Base-by-base conservation (phyloP, 371 early-diverging fungal species). In the Fennellomyces sp. region DNA sequence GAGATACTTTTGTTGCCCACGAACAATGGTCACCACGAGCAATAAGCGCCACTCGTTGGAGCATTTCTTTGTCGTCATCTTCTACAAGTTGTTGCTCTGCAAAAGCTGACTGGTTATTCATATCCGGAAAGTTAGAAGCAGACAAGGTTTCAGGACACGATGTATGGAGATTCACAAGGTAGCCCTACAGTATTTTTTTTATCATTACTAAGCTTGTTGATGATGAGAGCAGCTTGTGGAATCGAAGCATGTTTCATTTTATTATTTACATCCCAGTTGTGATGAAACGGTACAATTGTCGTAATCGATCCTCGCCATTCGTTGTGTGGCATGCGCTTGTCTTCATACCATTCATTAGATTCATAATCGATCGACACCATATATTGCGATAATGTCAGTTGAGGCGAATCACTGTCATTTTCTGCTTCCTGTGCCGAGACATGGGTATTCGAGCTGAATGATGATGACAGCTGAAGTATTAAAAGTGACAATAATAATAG, bases 11-110 rank as follows among this genome's bases (percentile, higher is more conserved):
- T 12, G 48, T 33, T 6, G 65, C 39, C 59, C 59, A 64, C 2
- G 65, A 52, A 50, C 56, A 64, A 21, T 21, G 19, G 26, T 30
- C 64, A 5, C 50, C 50, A n/a, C 54, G 65, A 2, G 59, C 26
- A 11, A 64, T 48, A 12, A 59, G 27, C 17, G 50, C 65, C 6
- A 64, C 35, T 28, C 56, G 48, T 8, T 29, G 51, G 23, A 62
- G n/a, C 0, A 36, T 11, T 11, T 21, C 28, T 4, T 39, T 28
- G 2, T 23, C 41, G 21, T 41, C 21, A 23, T 41, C 56, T 11
- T 55, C 31, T 6, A 17, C 19, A 15, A 52, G 15, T 4, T 19
- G 27, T 17, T 36, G 23, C 11, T 31, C 48, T 45, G 26, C 21
- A 27, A 48, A 62, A 10, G 19, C 2, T 0, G 56, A 27, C 6